Base-by-base conservation (phyloP, 2,329 filamentous ascomycete species). In the Aspergillus awamori region DNA sequence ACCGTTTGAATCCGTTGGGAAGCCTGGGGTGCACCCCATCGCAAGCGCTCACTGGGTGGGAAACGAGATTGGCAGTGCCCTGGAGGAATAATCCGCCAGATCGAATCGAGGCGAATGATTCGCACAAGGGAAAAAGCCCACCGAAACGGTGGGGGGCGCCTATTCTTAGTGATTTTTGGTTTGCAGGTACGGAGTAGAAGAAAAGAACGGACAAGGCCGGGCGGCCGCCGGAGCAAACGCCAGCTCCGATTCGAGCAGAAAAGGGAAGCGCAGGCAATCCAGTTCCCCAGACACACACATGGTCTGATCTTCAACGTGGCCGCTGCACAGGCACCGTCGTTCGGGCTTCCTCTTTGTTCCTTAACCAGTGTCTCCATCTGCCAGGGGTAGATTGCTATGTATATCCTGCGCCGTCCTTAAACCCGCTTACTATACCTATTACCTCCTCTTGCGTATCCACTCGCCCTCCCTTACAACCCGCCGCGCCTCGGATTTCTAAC, bases 291-390 rank as follows among this genome's bases (percentile, higher is more conserved):
- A 68, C 57, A 60, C 55, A 60, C 60, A 62, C 63, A 58, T 63
- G 61, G 58, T 53, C 56, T 62, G 62, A 68, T 67, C 62, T 62
- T 64, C 67, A 69, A 69, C 66, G 66, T 69, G 63, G 65, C 66
- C 60, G 26, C 47, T 51, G 47, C 47, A 51, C 47, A 51, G 47
- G 47, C 47, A 51, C 47, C n/a, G 2, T 30, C 39, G 57, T 58
- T 54, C 38, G 20, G 49, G 13, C 24, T 28, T 38, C 54, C 53
- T 17, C 6, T 10, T 61, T 48, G 59, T 53, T 53, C 62, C 57
- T 52, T 11, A 13, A 13, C 11, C 33, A 13, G 33, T 36, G 63
- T 65, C 61, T 63, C 59, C 51, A 61, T 59, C 51, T 58, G 47
- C 62, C 63, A 63, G 58, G 58, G 56, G 56, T 55, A 56, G 58